Base-by-base conservation (phyloP, 2,329 filamentous ascomycete species). In the Torrubiella hemipterigena region DNA sequence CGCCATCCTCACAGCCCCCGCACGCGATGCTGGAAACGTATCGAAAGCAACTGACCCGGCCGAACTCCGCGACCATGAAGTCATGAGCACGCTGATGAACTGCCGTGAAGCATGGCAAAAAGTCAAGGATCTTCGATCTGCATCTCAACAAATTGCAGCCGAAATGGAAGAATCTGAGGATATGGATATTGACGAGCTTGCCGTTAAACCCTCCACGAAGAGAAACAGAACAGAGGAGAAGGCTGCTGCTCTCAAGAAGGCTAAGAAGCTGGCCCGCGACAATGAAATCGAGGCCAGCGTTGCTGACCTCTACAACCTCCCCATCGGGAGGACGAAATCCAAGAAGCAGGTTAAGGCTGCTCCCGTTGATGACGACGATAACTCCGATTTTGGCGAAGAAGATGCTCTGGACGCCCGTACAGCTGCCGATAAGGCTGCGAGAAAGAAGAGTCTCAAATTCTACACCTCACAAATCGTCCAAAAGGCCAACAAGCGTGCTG, bases 391-490 rank as follows among this genome's bases (percentile, higher is more conserved):
- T 50, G 91, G 89, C 44, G 91, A 98, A 47, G 86, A 94, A 52
- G 79, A 83, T 12, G 61, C 66, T 4, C 70, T 96, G 36, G 84
- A 86, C 32, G 75, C 77, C 9, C 70, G 77, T 38, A 77, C 89
- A 38, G 80, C 84, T 1, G 82, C 81, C 25, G 84, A 93, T 47
- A 98, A 98, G 59, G 82, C 79, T 0, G 73, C 75, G 37, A 82
- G 86, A 55, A 94, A 91, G 67, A 94, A 93, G 66, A 85, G 76
- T 41, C 71, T 98, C 35, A 81, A 86, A 39, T 98, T 98, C 67
- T 98, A 98, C 69, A 96, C 93, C 3, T 94, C 87, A 4, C 91
- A 98, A 53, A 91, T 98, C 42, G 81, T 83, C 17, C 89, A 96
- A 54, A 96, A 95, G 59, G 77, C 84, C 34, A 93, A 85, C 61